phyloP scores from a whole-genome alignment of 169 alveolate species.

The Plasmodium vivax region DNA sequence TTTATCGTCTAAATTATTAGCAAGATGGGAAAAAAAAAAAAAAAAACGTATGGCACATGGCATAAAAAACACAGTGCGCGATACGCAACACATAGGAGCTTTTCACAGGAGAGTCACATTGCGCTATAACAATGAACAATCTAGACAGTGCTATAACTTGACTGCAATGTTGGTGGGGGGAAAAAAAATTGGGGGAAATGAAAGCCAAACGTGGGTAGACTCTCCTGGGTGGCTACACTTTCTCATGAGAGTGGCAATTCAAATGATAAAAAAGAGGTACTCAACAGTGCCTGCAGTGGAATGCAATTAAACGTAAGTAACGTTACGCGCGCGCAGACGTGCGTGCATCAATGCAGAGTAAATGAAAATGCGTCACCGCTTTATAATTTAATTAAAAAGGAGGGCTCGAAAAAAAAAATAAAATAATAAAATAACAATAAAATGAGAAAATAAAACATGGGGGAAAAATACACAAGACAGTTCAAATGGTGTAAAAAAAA shows the following conservation, averaged over 20 bases:
- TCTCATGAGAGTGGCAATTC: neutral
- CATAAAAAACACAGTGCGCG: neutral
- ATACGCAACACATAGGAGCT: neutral
- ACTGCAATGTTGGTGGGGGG: neutral
- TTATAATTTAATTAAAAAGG: neutral
- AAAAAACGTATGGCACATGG: neutral
- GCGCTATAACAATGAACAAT: neutral
- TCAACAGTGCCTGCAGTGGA: neutral
- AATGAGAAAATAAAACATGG: neutral
- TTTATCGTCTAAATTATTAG: neutral
- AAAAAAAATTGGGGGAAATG: neutral
- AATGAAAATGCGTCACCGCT: neutral
- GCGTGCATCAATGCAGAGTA: neutral
- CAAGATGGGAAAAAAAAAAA: neutral
- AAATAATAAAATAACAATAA: neutral
- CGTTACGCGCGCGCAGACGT: neutral
- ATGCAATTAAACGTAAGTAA: neutral
- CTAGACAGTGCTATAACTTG: neutral
- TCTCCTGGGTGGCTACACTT: neutral
- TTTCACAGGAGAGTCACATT: neutral
- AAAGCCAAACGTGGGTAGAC: neutral
- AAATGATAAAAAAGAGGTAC: neutral
- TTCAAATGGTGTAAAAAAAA: conserved; percentile 3
- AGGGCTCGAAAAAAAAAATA: neutral
- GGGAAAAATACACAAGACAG: neutral